Conservation (phyloP, 352 stramenopile species). For the Phytopythium mirpurense region DNA sequence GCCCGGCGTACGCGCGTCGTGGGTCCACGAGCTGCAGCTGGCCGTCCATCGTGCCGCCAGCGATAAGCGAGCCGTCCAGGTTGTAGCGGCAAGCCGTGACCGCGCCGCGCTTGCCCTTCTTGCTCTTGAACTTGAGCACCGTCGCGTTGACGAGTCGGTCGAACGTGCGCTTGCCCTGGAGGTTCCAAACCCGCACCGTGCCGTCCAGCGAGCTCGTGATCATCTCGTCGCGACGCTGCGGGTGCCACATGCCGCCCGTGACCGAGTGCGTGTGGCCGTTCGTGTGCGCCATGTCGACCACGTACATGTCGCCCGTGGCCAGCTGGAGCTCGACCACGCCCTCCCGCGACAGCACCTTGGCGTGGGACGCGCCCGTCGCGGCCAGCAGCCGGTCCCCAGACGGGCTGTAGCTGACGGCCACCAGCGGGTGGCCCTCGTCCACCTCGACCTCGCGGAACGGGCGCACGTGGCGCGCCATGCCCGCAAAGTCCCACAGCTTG, state of each 20-base stretch:
- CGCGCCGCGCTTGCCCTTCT: slow-evolving; percentile 57
- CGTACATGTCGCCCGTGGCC: slow-evolving; percentile 83
- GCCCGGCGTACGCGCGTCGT: slow-evolving; percentile 60
- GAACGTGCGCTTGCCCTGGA: slow-evolving; percentile 64
- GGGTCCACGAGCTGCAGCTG: slow-evolving; percentile 76
- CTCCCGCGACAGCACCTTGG: slow-evolving; percentile 73
- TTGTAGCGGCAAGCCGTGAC: slow-evolving; percentile 75
- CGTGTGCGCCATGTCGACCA: slow-evolving; percentile 82
- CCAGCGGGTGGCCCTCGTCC: slow-evolving; percentile 72
- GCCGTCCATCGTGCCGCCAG: slow-evolving; percentile 70
- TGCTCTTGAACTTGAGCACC: slow-evolving; percentile 82
- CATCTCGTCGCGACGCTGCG: slow-evolving; percentile 59
- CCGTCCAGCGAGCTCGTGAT: slow-evolving; percentile 79
- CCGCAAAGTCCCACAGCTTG: slow-evolving; percentile 86
- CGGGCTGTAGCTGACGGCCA: slow-evolving; percentile 77
- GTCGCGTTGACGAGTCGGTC: slow-evolving; percentile 79
- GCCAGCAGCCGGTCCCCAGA: slow-evolving; percentile 70
- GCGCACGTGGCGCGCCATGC: slow-evolving; percentile 76
- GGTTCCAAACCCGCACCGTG: slow-evolving; percentile 70
- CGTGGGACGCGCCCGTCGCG: slow-evolving; percentile 65
- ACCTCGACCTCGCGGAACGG: slow-evolving; percentile 78
- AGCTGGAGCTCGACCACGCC: slow-evolving; percentile 78
- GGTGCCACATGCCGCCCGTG: slow-evolving; percentile 70
- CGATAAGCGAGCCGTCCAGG: slow-evolving; percentile 50
- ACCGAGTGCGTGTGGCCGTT: slow-evolving; percentile 76